phyloP scores from a whole-genome alignment of 2,329 filamentous ascomycete genomes.

The Aspergillus uvarum region DNA sequence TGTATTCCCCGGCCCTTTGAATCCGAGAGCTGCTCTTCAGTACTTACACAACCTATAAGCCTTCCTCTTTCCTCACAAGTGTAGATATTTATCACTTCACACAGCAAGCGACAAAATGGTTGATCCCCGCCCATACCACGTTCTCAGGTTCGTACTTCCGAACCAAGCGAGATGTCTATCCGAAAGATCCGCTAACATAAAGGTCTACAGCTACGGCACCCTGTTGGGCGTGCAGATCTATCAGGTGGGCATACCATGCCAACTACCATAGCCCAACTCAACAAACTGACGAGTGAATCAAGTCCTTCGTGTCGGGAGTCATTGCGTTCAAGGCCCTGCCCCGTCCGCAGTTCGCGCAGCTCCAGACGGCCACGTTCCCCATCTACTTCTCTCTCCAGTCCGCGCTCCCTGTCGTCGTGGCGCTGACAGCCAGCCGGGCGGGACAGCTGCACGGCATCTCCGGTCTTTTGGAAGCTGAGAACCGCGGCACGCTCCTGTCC shows the following conservation, averaged over 20 bases:
- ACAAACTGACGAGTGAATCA: not conserved
- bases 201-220: conserved; percentile 70
- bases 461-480: conserved; percentile 51
- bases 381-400: conserved; percentile 87
- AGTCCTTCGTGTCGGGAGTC: conserved; percentile 74
- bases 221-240: conserved; percentile 84
- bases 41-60: not conserved
- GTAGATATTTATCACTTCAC: no score
- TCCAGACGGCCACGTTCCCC: conserved; percentile 75
- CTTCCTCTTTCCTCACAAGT: not conserved
- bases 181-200: not conserved
- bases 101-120: conserved; percentile 21
- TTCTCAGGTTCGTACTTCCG: conserved; percentile 28
- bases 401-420: conserved; percentile 68
- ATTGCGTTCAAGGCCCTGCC: conserved; percentile 75
- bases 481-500: conserved; percentile 66
- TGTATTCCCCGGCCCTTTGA: not conserved
- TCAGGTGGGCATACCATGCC: conserved; percentile 58
- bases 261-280: conserved; percentile 1
- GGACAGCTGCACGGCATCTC: conserved; percentile 29
- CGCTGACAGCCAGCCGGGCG: conserved; percentile 75
- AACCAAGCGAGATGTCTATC: not conserved
- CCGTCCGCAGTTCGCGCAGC: conserved; percentile 73
- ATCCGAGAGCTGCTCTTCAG: not conserved
- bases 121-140: conserved; percentile 37